phyloP scores from a whole-genome alignment of 768 basidiomycete genomes.

The Cystobasidium onofrii region DNA sequence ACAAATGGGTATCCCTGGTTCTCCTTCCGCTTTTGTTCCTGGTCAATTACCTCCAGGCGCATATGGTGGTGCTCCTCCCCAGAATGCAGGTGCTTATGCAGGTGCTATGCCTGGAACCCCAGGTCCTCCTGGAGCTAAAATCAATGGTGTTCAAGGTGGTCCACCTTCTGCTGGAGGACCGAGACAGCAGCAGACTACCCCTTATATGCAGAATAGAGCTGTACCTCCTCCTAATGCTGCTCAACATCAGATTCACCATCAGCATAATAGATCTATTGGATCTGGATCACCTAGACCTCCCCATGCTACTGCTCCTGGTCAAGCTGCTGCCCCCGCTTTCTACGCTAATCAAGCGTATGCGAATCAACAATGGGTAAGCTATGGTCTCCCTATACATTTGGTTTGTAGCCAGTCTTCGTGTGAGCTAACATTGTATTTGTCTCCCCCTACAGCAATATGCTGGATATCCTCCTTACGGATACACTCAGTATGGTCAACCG shows the following conservation, averaged over 20 bases:
- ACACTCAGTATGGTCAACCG: constrained; percentile 13
- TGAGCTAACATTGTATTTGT: too few relatives aligned
- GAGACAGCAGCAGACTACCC: constrained; percentile 10
- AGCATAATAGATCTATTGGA: constrained; percentile 10
- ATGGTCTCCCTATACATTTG: not conserved
- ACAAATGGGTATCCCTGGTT: not conserved
- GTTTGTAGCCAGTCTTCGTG: not conserved
- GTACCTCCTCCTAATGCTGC: not conserved
- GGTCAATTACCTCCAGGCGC: not conserved
- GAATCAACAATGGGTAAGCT: not conserved
- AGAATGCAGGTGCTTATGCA: not conserved
- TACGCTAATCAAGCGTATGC: not conserved
- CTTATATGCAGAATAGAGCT: constrained; percentile 9
- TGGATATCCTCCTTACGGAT: not conserved
- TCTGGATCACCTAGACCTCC: constrained; percentile 9
- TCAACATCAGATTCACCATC: not conserved
- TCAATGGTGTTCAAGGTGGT: constrained; percentile 1
- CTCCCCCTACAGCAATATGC: constrained; percentile 28
- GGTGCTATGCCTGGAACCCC: not conserved
- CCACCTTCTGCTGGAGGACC: not conserved
- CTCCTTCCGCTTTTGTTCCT: constrained; percentile 1
- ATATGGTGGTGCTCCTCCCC: not conserved
- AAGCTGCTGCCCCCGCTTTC: not conserved
- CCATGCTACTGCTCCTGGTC: not conserved
- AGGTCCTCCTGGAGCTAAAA: not conserved